Evolutionary conservation across 2,329 filamentous ascomycete species (phyloP), one percentile per base, ranked within the genome.

Genomic region (Paraphoma chrysanthemicola): DNA sequence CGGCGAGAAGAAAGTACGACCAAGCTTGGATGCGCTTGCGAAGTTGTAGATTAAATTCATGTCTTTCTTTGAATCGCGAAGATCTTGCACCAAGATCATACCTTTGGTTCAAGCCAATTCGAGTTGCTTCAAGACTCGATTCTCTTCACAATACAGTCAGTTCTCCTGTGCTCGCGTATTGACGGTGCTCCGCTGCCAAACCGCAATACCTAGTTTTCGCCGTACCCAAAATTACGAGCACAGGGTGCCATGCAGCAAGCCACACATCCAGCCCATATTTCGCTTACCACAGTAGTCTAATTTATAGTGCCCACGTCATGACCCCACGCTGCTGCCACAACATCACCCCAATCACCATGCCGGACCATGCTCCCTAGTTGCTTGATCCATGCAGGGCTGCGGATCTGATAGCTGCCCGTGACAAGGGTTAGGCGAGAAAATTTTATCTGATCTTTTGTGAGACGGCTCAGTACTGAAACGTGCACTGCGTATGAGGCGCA

Each of bases 1-100:
- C 52, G 74, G 74, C 1, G 73, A 75, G 54, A 68, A 70, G 47
- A 72, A 68, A 42, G 72, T 75, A 1, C 62, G 73, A 33, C 72
- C 72, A 31, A 75, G 73, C 55, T 51, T 76, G 33, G 71, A 75
- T 49, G 69, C 71, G 4, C 53, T 70, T 23, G 72, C 72, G 11
- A 75, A 72, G 50, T 52, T 75, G 59, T 75, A 67, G 51, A 23
- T 14, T 31, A 10, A 3, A 18, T 23, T 12, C 6, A 41, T 29
- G n/a, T 36, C 10, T 14, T 10, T 36, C 14, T 7, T 3, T 14
- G 33, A 10, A 36, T 14, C 2, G 6, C 6, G 33, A 36, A 3
- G 7, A 2, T 36, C 23, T 23, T 23, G 23, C 23, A 23, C 5
- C 2, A 23, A 23, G 23, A 23, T 23, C 23, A 23, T 23, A 23